Conservation (phyloP, 345 rosid species). For the Eucalyptus decipiens region DNA sequence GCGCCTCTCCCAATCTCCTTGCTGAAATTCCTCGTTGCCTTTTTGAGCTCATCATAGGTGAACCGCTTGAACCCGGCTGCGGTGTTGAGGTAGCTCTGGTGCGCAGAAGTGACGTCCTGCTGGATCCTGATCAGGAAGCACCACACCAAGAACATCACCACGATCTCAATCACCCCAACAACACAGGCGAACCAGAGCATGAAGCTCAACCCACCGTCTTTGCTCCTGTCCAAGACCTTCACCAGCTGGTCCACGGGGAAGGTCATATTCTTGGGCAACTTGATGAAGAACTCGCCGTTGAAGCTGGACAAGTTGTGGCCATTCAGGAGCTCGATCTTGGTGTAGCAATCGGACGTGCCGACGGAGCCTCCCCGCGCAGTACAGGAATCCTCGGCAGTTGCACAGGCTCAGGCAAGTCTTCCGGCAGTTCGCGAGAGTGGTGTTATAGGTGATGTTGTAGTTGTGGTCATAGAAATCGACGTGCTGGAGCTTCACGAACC, state of each 20-base stretch:
- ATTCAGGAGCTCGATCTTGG: conserved; percentile 1
- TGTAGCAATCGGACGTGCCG: neutral
- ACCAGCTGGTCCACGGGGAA: neutral
- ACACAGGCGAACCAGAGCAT: conserved; percentile 11
- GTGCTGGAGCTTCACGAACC: neutral
- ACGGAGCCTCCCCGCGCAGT: neutral
- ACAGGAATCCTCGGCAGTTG: conserved; percentile 12
- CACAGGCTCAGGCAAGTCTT: neutral
- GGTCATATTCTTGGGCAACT: neutral
- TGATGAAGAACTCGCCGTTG: conserved; percentile 3
- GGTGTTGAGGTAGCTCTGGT: neutral
- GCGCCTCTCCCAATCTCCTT: conserved; percentile 27
- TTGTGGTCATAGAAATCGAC: conserved; percentile 13
- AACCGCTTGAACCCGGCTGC: conserved; percentile 15
- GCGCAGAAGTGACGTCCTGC: neutral
- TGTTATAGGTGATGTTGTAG: neutral
- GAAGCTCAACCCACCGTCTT: neutral
- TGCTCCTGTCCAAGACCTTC: neutral
- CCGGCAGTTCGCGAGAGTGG: neutral
- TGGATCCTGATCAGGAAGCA: conserved; percentile 4
- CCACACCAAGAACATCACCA: conserved; percentile 4
- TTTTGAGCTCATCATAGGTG: conserved; percentile 13
- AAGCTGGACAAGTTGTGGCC: conserved; percentile 4
- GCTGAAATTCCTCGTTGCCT: conserved; percentile 14
- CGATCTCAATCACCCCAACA: conserved; percentile 15